Conservation (phyloP, 306 rosid species). For the Acacia acuminata region DNA sequence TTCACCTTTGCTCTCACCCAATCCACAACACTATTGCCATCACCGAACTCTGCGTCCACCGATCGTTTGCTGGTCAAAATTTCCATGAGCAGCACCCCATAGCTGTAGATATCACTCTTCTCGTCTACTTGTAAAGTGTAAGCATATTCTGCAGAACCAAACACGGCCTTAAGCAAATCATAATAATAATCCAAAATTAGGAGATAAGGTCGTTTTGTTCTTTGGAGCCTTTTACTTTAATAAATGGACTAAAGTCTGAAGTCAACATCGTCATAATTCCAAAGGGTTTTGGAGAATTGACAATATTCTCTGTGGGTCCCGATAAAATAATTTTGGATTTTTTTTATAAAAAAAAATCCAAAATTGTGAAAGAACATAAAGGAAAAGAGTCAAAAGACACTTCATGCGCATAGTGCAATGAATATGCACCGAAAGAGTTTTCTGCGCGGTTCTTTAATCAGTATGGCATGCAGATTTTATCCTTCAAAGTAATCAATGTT, state of each 20-base stretch:
- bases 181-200: neutral
- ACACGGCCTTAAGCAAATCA: neutral
- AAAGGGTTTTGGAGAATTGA: conserved; percentile 30
- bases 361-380: conserved; percentile 27
- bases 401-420: conserved; percentile 40
- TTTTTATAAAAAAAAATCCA: neutral
- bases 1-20: conserved; percentile 76
- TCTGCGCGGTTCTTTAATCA: neutral
- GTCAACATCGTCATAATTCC: conserved; percentile 50
- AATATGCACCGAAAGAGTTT: conserved; percentile 18
- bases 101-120: conserved; percentile 92
- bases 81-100: conserved; percentile 84
- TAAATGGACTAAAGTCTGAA: conserved; percentile 12
- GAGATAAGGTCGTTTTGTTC: conserved; percentile 1
- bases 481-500: neutral
- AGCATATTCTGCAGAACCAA: conserved; percentile 69
- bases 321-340: conserved; percentile 31
- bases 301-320: conserved; percentile 36
- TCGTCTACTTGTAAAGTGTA: conserved; percentile 93
- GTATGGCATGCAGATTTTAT: neutral
- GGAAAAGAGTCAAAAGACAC: conserved; percentile 1
- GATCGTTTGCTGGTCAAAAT: conserved; percentile 69
- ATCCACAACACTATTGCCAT: conserved; percentile 86
- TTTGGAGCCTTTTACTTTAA: conserved; percentile 23
- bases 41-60: conserved; percentile 72